These are phyloP conservation scores for Spencermartinsiella europaea DNA, from an alignment of 805 yeast species.

Conservation along the genomic window DNA sequence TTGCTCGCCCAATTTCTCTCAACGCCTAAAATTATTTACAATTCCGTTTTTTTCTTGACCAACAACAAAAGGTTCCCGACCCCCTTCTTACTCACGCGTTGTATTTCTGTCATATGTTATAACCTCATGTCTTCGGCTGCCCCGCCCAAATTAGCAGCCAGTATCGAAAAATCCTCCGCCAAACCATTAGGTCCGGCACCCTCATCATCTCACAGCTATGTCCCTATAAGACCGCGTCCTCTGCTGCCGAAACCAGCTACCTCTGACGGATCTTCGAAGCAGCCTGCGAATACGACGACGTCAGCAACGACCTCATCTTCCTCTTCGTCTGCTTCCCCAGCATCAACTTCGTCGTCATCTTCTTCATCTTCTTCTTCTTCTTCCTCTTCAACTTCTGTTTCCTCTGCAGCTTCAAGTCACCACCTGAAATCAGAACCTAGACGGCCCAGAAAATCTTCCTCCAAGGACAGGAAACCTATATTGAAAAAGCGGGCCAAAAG, in stretches of 20 bases:
- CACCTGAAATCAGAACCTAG: too few species aligned
- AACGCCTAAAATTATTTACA: too few species aligned
- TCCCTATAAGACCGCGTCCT: slow-evolving; percentile 34
- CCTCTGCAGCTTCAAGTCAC: background rate
- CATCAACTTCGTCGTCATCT: background rate
- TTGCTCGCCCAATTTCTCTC: too few species aligned
- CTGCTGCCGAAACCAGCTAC: slow-evolving; percentile 30
- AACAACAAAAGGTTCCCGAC: too few species aligned
- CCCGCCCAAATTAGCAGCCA: background rate
- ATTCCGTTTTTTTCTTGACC: too few species aligned
- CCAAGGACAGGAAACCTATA: slow-evolving; percentile 10
- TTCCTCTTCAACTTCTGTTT: background rate
- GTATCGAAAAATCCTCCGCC: background rate
- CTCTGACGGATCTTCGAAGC: too few species aligned
- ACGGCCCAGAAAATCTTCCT: slow-evolving; percentile 1
- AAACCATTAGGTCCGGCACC: background rate
- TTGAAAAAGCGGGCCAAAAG: slow-evolving; percentile 13
- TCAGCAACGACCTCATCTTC: background rate
- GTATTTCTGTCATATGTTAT: background rate
- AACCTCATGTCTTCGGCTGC: background rate
- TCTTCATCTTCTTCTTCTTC: background rate
- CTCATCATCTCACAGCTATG: slow-evolving; percentile 15
- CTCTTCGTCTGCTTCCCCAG: background rate
- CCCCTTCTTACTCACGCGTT: too few species aligned
- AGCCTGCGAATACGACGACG: background rate